phyloP scores from a whole-genome alignment of 78 protist species.

The Dictyostelium firmibasis region DNA sequence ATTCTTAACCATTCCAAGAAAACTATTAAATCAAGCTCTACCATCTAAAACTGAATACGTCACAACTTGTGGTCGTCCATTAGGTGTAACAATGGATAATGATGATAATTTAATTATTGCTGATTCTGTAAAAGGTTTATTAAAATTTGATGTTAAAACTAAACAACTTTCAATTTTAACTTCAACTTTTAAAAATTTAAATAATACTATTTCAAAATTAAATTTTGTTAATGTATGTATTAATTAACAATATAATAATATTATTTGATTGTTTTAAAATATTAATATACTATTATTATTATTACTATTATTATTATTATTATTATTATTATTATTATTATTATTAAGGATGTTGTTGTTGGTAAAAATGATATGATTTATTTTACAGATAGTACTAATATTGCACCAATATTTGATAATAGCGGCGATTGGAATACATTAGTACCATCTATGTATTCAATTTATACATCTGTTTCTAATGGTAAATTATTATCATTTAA shows the following conservation, averaged over 20 bases:
- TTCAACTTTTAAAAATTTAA: background rate
- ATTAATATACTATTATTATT: background rate
- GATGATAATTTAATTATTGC: constrained; percentile 57
- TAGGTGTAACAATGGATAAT: constrained; percentile 41
- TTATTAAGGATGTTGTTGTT: constrained; percentile 1
- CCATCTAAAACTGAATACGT: background rate
- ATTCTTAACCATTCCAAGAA: background rate
- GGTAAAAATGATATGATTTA: constrained; percentile 39
- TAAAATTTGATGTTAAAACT: background rate
- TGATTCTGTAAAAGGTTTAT: constrained; percentile 57
- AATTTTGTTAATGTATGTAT: constrained; percentile 48
- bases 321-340: background rate
- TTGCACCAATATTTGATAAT: constrained; percentile 33
- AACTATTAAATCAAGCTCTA: background rate
- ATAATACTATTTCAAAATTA: background rate
- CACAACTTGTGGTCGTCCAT: constrained; percentile 29
- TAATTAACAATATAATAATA: background rate
- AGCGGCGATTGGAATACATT: constrained; percentile 28
- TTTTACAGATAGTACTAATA: background rate
- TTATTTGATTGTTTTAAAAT: background rate
- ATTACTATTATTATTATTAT: background rate
- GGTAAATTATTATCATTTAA: constrained; percentile 47
- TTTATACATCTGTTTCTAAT: background rate
- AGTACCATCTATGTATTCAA: background rate
- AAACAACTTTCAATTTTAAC: background rate